phyloP scores from a whole-genome alignment of 768 basidiomycete species.

The Trametes maxima region DNA sequence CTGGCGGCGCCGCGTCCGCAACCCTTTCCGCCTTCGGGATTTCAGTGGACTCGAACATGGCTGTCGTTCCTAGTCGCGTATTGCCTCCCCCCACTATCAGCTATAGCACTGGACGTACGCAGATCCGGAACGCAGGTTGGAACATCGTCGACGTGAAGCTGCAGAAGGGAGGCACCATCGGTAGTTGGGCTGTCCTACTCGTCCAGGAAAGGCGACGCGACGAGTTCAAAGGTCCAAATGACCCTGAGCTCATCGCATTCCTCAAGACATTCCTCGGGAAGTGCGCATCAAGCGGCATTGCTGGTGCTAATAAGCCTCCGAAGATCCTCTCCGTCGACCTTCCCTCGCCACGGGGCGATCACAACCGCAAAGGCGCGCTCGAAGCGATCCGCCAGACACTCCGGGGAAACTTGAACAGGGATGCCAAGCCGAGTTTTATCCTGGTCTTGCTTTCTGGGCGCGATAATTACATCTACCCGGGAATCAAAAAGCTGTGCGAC shows the following conservation, averaged over 20 bases:
- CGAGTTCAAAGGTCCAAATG: slow-evolving; percentile 43
- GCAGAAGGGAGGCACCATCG: slow-evolving; percentile 51
- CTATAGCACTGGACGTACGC: slow-evolving; percentile 51
- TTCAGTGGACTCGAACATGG: slow-evolving; percentile 57
- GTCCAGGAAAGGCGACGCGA: slow-evolving; percentile 50
- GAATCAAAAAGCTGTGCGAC: slow-evolving; percentile 78
- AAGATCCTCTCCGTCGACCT: slow-evolving; percentile 38
- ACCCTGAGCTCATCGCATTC: slow-evolving; percentile 45
- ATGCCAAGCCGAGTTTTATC: slow-evolving; percentile 58
- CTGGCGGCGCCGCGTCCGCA: slow-evolving; percentile 32
- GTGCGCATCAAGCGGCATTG: slow-evolving; percentile 61
- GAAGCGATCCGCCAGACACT: slow-evolving; percentile 40
- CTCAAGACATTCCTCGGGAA: slow-evolving; percentile 58
- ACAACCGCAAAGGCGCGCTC: slow-evolving; percentile 47
- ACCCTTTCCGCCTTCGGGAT: slow-evolving; percentile 61
- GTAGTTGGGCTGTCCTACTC: slow-evolving; percentile 68
- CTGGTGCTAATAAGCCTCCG: slow-evolving; percentile 41
- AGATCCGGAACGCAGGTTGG: slow-evolving; percentile 67
- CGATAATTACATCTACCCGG: slow-evolving; percentile 80
- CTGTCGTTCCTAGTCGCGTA: slow-evolving; percentile 64
- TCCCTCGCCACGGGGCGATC: slow-evolving; percentile 39
- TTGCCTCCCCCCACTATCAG: slow-evolving; percentile 58
- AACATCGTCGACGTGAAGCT: slow-evolving; percentile 77
- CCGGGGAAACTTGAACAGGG: slow-evolving; percentile 12
- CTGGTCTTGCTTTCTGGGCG: slow-evolving; percentile 67